Evolutionary conservation across 208 protist species (phyloP).

Genomic region (Entamoeba dispar): DNA sequence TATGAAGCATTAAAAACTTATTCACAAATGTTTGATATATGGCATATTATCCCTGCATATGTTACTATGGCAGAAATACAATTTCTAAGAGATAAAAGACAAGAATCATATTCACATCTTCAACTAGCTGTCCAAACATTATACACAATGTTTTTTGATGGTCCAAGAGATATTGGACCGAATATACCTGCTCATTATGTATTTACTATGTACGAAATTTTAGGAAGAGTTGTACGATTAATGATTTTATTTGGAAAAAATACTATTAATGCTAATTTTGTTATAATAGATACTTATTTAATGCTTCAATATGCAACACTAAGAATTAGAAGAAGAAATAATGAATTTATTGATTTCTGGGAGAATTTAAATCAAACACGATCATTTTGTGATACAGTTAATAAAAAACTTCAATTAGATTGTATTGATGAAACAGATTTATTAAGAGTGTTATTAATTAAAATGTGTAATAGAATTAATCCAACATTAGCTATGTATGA

Average conservation of each 20-base stretch:
- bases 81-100: neutral
- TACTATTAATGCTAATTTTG: neutral
- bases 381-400: neutral
- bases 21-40: neutral
- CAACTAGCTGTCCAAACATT: neutral
- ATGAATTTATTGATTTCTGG: neutral
- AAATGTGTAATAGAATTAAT: neutral
- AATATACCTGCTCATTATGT: neutral
- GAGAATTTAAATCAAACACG: neutral
- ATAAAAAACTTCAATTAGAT: neutral
- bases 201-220: neutral
- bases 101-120: neutral
- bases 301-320: neutral
- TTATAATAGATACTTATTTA: neutral
- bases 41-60: neutral
- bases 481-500: neutral
- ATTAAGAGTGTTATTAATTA: neutral
- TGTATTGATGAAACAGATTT: neutral
- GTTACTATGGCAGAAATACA: neutral
- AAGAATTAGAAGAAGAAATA: neutral
- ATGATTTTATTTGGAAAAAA: neutral
- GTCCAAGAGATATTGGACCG: neutral
- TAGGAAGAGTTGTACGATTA: neutral
- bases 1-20: neutral
- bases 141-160: neutral